A percentile compares a stretch with the other conserved stretches of the same genome.
These are phyloP conservation scores for Neonectria magnoliae DNA, from an alignment of 2,329 filamentous ascomycete genomes.

Conservation along the genomic window DNA sequence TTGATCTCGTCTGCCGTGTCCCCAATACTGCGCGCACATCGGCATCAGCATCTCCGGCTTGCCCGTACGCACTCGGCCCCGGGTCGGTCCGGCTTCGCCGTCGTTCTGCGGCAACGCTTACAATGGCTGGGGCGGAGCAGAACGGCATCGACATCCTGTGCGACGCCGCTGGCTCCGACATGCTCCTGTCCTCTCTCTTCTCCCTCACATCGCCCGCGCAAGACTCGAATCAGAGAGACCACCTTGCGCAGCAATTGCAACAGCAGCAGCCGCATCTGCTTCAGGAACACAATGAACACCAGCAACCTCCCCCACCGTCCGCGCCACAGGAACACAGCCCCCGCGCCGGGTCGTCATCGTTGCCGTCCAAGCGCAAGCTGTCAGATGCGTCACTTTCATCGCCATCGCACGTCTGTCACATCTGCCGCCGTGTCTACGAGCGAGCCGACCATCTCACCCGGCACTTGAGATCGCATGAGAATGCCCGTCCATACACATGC, in stretches of 20 bases:
- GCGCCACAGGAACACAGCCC: slow-evolving; percentile 20
- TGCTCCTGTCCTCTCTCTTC: slow-evolving; percentile 41
- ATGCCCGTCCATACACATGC: slow-evolving; percentile 42
- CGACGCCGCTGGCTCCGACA: slow-evolving; percentile 42
- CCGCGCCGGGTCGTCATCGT: slow-evolving; percentile 23
- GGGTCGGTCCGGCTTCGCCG: slow-evolving; percentile 17
- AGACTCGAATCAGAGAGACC: slow-evolving; percentile 25
- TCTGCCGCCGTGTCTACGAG: slow-evolving; percentile 42
- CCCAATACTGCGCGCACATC: neutral
- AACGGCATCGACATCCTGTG: slow-evolving; percentile 44
- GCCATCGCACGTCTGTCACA: slow-evolving; percentile 41
- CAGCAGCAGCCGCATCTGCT: slow-evolving; percentile 17
- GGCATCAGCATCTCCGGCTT: neutral
- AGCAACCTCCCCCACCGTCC: slow-evolving; percentile 27
- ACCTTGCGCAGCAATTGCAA: slow-evolving; percentile 13
- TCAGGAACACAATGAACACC: slow-evolving; percentile 31
- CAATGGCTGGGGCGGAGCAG: slow-evolving; percentile 39
- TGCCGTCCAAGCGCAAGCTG: slow-evolving; percentile 39
- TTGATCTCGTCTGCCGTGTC: slow-evolving; percentile 2
- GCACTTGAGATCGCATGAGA: slow-evolving; percentile 41
- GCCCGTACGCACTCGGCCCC: slow-evolving; percentile 7
- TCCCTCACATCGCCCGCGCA: slow-evolving; percentile 36
- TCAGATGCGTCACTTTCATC: slow-evolving; percentile 40
- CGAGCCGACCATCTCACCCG: slow-evolving; percentile 41
- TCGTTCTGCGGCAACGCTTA: slow-evolving; percentile 22